Evolutionary conservation across 2,329 filamentous ascomycete species (phyloP), one percentile per base, ranked within the genome.

Genomic region (Beauveria australis): DNA sequence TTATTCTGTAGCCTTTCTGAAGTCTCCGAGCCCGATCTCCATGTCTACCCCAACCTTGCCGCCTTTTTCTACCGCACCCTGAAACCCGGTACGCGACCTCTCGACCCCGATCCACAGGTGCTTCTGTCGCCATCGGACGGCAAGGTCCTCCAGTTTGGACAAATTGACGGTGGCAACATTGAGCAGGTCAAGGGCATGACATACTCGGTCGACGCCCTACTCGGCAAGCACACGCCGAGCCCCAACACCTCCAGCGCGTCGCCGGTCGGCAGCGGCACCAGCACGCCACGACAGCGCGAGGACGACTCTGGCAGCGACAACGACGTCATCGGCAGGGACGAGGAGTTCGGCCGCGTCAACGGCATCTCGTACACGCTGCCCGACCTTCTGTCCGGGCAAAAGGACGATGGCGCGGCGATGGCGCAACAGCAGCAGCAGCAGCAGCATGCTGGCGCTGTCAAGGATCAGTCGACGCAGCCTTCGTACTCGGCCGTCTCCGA

Each of bases 181-280:
- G 94, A 99, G 73, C 94, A 99, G 76, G 93, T 99, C 65, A 99
- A 99, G 76, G 94, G 94, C 63, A 94, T 99, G 81, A 99, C 94
- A 1, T 99, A 99, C 75, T 96, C 88, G 66, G 83, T 99, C 59
- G 94, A 99, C 71, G 92, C 94, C 8, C 82, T 99, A 1, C 82
- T 99, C 2, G 94, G 94, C 56, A 86, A 83, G 65, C 78, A 79
- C 63, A 83, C 80, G 6, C 82, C 82, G 43, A 71, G 79, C 5
- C 74, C 81, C 19, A 84, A 83, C 74, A 74, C 87, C 67, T 71
- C 81, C 61, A 72, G 74, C 60, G 66, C 65, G 26, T 68, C 59
- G 3, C 49, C 61, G 4, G 26, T 66, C 2, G 67, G 67, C 1
- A 61, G 60, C 24, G 51, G 63, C 19, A 22, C 43, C 56, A 66